Percentiles rank a stretch among this genome's conserved stretches.
Evolutionary conservation across 2,329 filamentous ascomycete genomes (phyloP).

Genomic region (Colletotrichum chlorophyti): DNA sequence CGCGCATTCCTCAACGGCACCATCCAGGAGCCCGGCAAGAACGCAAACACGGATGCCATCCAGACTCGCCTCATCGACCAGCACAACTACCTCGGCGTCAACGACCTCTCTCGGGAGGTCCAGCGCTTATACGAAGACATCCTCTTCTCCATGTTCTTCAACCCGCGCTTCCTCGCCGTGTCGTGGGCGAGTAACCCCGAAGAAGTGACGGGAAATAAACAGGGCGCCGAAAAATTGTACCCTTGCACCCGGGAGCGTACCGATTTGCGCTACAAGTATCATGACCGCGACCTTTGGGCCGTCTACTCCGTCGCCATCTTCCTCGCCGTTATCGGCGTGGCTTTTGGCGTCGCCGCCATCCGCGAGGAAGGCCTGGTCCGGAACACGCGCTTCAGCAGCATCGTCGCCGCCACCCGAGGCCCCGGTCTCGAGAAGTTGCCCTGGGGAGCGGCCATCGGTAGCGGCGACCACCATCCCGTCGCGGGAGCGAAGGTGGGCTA

Average conservation of each 20-base stretch:
- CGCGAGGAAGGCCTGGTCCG: slow-evolving; percentile 40
- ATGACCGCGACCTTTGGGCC: slow-evolving; percentile 40
- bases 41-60: slow-evolving; percentile 40
- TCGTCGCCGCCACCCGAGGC: slow-evolving; percentile 46
- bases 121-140: slow-evolving; percentile 42
- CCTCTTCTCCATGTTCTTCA: slow-evolving; percentile 41
- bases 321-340: slow-evolving; percentile 36
- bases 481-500: slow-evolving; percentile 27
- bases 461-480: slow-evolving; percentile 20
- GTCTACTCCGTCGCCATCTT: slow-evolving; percentile 42
- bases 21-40: slow-evolving; percentile 33
- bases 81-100: slow-evolving; percentile 36
- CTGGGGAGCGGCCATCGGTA: slow-evolving; percentile 27
- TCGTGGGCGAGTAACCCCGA: slow-evolving; percentile 37
- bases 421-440: slow-evolving; percentile 42
- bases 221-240: slow-evolving; percentile 33
- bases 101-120: slow-evolving; percentile 34
- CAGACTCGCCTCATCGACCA: slow-evolving; percentile 48
- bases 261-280: slow-evolving; percentile 38
- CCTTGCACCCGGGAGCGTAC: slow-evolving; percentile 37
- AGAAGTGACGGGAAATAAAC: slow-evolving; percentile 30
- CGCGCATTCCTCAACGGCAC: slow-evolving; percentile 40
- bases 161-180: slow-evolving; percentile 41
- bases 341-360: slow-evolving; percentile 39
- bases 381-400: slow-evolving; percentile 46